Evolutionary conservation across 768 basidiomycete genomes (phyloP).

Genomic region (Infundibulicybe gibba): DNA sequence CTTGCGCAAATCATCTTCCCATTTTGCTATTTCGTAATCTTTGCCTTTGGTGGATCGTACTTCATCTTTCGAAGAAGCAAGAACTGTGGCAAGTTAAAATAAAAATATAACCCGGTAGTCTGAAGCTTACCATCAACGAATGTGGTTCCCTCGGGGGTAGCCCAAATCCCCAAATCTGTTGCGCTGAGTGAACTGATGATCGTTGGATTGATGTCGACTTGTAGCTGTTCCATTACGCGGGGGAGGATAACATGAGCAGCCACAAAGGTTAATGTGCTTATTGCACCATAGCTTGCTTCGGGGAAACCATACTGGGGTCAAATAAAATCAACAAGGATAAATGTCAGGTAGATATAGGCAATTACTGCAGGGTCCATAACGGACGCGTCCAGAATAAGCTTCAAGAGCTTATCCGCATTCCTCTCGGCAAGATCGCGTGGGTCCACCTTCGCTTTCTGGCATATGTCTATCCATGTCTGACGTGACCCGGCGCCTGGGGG

Average conservation of each 20-base stretch:
- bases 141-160: conserved; percentile 75
- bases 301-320: conserved; percentile 39
- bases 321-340: not conserved
- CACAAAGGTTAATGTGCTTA: conserved; percentile 79
- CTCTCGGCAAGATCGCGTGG: conserved; percentile 57
- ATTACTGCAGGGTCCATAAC: conserved; percentile 43
- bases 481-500: conserved; percentile 42
- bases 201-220: conserved; percentile 56
- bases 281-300: conserved; percentile 71
- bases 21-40: conserved; percentile 84
- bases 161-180: conserved; percentile 81
- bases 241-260: conserved; percentile 67
- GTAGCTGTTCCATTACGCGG: conserved; percentile 63
- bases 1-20: conserved; percentile 93
- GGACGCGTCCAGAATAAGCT: conserved; percentile 45
- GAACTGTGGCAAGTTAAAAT: conserved; percentile 36
- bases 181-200: conserved; percentile 63
- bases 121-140: conserved; percentile 69
- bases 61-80: conserved; percentile 57
- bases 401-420: conserved; percentile 46
- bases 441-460: conserved; percentile 65
- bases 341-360: not conserved
- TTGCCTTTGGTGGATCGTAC: conserved; percentile 69
- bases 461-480: conserved; percentile 80
- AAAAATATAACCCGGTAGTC: not conserved